Percentiles rank a stretch among this genome's conserved stretches.
Evolutionary conservation across 495 filamentous ascomycete genomes (phyloP).

Genomic region (Aspergillus nidulans): DNA sequence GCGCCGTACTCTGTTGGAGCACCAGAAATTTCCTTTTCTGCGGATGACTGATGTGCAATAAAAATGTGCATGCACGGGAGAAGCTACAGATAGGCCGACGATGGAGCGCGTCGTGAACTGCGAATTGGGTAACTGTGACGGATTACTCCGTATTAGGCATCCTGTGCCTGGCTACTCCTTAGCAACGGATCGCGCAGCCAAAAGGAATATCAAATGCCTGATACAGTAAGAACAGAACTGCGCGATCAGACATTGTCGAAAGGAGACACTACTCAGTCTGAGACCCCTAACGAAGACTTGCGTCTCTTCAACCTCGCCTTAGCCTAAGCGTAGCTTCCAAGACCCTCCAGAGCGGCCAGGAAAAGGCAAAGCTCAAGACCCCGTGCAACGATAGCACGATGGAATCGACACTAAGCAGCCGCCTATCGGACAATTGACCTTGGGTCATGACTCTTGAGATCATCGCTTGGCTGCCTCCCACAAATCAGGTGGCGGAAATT

Average conservation of each 20-base stretch:
- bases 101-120: neutral
- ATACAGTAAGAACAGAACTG: neutral
- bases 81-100: neutral
- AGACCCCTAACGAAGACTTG: neutral
- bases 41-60: neutral
- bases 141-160: neutral
- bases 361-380: neutral
- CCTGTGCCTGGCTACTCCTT: neutral
- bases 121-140: too few species aligned
- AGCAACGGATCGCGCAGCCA: neutral
- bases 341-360: neutral
- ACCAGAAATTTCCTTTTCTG: neutral
- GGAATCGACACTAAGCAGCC: constrained; percentile 21
- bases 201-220: neutral
- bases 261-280: neutral
- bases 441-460: constrained; percentile 17
- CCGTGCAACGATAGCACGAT: constrained; percentile 11
- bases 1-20: neutral
- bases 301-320: neutral
- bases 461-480: constrained; percentile 22
- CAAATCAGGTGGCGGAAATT: constrained; percentile 28
- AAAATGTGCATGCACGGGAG: constrained; percentile 1
- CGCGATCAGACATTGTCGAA: neutral
- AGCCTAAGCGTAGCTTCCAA: too few species aligned
- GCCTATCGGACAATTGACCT: constrained; percentile 23